A percentile compares a stretch with the other conserved stretches of the same genome.
Evolutionary conservation across 768 basidiomycete species (phyloP).

Genomic region (Pisolithus marmoratus): DNA sequence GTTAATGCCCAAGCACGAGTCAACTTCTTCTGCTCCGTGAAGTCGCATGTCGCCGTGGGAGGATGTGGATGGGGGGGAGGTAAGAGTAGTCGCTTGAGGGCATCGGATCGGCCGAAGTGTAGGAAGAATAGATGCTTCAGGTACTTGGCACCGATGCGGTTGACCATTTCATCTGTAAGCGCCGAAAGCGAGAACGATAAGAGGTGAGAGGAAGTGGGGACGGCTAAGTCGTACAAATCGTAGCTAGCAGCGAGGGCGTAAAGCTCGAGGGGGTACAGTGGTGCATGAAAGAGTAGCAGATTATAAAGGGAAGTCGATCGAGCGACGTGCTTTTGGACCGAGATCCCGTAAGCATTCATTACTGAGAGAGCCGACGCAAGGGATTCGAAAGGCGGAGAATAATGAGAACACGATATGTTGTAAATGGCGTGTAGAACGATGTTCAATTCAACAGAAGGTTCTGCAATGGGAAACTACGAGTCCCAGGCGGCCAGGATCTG

Average conservation of each 20-base stretch:
- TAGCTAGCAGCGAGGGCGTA: no score
- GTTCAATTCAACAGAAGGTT: constrained; percentile 60
- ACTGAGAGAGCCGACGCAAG: constrained; percentile 50
- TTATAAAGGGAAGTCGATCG: no score
- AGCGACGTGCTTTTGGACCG: no score
- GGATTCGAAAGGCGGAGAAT: constrained; percentile 58
- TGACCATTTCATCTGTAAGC: constrained; percentile 65
- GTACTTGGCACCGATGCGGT: constrained; percentile 67
- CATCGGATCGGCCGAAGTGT: constrained; percentile 77
- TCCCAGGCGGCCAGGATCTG: constrained; percentile 38
- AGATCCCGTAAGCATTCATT: no score
- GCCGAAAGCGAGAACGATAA: constrained; percentile 64
- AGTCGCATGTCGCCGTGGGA: constrained; percentile 62
- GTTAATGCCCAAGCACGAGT: constrained; percentile 84
- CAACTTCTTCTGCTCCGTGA: constrained; percentile 70
- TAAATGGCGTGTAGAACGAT: constrained; percentile 70
- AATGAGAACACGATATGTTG: constrained; percentile 57
- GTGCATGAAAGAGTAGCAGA: no score
- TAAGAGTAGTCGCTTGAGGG: constrained; percentile 71
- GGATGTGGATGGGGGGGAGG: constrained; percentile 72
- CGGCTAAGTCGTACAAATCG: no score
- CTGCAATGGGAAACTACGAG: constrained; percentile 53
- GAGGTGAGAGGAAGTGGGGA: no score
- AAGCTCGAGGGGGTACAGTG: no score
- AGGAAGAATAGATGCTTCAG: constrained; percentile 78